phyloP scores from a whole-genome alignment of 75 land plant genomes.

The Larix kaempferi region DNA sequence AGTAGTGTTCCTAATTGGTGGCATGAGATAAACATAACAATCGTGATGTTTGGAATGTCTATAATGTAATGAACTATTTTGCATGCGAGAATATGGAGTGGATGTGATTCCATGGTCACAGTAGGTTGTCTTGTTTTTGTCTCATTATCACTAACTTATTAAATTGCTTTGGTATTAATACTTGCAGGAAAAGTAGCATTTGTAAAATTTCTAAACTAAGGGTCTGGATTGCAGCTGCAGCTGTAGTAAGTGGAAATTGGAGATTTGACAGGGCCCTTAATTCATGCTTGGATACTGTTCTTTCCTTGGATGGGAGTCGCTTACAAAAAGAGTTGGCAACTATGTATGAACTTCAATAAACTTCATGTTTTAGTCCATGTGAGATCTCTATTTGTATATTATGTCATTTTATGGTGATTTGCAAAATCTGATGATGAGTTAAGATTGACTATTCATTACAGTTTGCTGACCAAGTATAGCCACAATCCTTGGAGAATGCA shows the following conservation, averaged over 20 bases:
- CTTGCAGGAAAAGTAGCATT: not conserved
- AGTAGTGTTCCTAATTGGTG: too few relatives aligned
- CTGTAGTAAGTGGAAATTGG: conserved; percentile 25
- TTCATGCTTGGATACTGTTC: conserved; percentile 35
- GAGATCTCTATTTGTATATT: not conserved
- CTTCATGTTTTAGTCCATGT: not conserved
- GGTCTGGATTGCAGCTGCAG: conserved; percentile 31
- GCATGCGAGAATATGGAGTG: not conserved
- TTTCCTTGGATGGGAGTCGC: conserved; percentile 42
- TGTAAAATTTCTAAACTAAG: not conserved
- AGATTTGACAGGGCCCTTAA: conserved; percentile 25
- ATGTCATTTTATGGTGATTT: not conserved
- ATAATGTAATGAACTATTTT: not conserved
- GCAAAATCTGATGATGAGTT: not conserved
- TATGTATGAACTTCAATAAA: conserved; percentile 23
- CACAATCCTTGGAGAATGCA: conserved; percentile 30
- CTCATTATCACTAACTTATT: not conserved
- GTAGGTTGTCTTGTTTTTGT: not conserved
- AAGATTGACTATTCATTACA: conserved; percentile 18
- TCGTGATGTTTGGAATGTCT: not conserved
- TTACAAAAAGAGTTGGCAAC: conserved; percentile 45
- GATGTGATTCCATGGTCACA: not conserved
- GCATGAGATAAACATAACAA: too few relatives aligned
- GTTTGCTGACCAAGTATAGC: conserved; percentile 29
- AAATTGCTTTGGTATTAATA: not conserved